phyloP scores from a whole-genome alignment of 495 filamentous ascomycete species.

The Tuber umbilicatum region DNA sequence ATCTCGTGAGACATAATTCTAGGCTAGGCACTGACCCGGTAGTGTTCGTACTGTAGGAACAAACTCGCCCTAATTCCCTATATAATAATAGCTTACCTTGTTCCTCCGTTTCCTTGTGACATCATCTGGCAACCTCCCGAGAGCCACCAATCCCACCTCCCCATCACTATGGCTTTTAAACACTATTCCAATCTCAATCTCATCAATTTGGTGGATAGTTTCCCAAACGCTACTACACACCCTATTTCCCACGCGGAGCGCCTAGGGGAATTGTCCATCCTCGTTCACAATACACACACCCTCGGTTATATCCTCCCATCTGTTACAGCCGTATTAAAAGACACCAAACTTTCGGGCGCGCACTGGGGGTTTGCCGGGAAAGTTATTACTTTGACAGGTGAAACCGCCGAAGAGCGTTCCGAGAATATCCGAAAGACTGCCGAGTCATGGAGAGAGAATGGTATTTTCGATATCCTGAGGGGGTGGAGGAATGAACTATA shows the following conservation, averaged over 20 bases:
- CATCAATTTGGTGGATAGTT: conserved; percentile 38
- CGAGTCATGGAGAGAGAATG: conserved; percentile 55
- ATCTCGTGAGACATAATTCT: background rate
- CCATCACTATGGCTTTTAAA: conserved; percentile 4
- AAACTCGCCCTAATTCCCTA: background rate
- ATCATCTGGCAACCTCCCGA: background rate
- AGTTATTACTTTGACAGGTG: conserved; percentile 49
- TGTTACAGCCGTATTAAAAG: conserved; percentile 22
- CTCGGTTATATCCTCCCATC: conserved; percentile 37
- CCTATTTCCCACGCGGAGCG: conserved; percentile 32
- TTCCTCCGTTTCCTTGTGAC: background rate
- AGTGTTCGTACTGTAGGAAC: background rate
- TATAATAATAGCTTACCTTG: background rate
- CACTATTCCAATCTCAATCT: conserved; percentile 40
- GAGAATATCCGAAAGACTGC: conserved; percentile 54
- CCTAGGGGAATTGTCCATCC: conserved; percentile 19
- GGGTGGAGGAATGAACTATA: conserved; percentile 90
- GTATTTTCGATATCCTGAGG: conserved; percentile 62
- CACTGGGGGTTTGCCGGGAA: conserved; percentile 49
- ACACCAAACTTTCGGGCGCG: conserved; percentile 24
- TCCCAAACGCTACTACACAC: conserved; percentile 30
- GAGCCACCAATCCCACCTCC: background rate
- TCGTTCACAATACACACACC: conserved; percentile 29
- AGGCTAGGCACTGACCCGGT: background rate
- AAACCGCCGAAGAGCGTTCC: conserved; percentile 55